Base-by-base conservation (phyloP, 2,329 filamentous ascomycete species). In the Graphilbum ipis-grandicollis region DNA sequence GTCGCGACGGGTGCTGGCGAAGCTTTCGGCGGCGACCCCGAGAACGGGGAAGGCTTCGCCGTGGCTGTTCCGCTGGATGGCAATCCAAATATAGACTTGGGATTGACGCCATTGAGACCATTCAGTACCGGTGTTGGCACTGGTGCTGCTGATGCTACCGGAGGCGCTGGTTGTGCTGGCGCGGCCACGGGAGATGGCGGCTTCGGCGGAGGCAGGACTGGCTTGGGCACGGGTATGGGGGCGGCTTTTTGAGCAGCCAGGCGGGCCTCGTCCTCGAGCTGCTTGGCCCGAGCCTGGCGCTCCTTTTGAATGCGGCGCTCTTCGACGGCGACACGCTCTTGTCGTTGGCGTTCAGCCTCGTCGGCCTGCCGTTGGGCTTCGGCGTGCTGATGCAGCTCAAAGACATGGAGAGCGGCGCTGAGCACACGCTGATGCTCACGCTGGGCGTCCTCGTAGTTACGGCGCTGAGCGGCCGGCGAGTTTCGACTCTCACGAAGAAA, bases 221-320 rank as follows among this genome's bases (percentile, higher is more conserved):
- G 46, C 31, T 45, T 44, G 2, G 47, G 46, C 5, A 56, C 41
- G 36, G 51, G 46, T 6, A 56, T 42, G 36, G 51, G 48, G 26
- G 50, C 51, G 4, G 49, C 48, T 39, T 50, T 51, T 22, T 57
- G 50, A 6, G 47, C 51, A 15, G 52, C 48, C 19, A 56, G 49
- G 14, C 49, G 46, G 19, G 52, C 50, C 36, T 55, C 48, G 35
- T 56, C 52, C 30, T 47, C 45, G 13, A 44, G 25, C 35, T 44
- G 44, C 31, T 47, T 43, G 19, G 43, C 45, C 39, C 47, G 44
- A 12, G 43, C 35, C 17, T 47, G 39, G 2, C 44, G 44, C 28
- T 46, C 45, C 10, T 41, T 38, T 19, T 42, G 41, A 19, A 47
- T 50, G 17, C 43, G 44, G 28, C 44, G 46, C 32, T 48, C 46